Percentiles rank a stretch among this genome's conserved stretches.
Evolutionary conservation across 2,329 filamentous ascomycete species (phyloP).

Genomic region (Massarina eburnea): DNA sequence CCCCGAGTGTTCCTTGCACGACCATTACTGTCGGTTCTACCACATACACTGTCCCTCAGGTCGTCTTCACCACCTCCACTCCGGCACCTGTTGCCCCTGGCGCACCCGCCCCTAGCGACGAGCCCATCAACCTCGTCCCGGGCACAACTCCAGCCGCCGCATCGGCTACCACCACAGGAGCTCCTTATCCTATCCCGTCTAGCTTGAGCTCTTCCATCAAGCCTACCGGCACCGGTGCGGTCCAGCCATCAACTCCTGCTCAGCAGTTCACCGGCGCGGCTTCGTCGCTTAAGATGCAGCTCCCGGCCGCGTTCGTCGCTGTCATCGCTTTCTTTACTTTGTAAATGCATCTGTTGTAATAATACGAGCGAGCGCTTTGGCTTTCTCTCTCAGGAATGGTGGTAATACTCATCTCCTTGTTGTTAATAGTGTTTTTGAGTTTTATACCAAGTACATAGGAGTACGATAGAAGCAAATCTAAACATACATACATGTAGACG

Average conservation of each 20-base stretch:
- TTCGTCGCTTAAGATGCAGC: slow-evolving; percentile 22
- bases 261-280: slow-evolving; percentile 40
- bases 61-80: slow-evolving; percentile 47
- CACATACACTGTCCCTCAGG: slow-evolving; percentile 50
- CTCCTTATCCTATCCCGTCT: slow-evolving; percentile 29
- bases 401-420: not conserved
- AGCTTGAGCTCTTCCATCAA: slow-evolving; percentile 24
- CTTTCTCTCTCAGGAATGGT: not conserved
- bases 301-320: slow-evolving; percentile 29
- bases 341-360: slow-evolving; percentile 19
- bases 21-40: slow-evolving; percentile 48
- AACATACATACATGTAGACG: slow-evolving; percentile 1
- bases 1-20: slow-evolving; percentile 29
- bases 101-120: slow-evolving; percentile 15
- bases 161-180: slow-evolving; percentile 28
- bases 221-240: slow-evolving; percentile 27
- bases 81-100: slow-evolving; percentile 26
- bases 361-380: not conserved
- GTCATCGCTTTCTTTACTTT: slow-evolving; percentile 37
- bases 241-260: slow-evolving; percentile 15
- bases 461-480: slow-evolving; percentile 2
- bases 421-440: slow-evolving; percentile 1
- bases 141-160: slow-evolving; percentile 35
- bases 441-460: not conserved
- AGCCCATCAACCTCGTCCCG: slow-evolving; percentile 39